These are phyloP conservation scores for Trichophyton benhamiae DNA, from an alignment of 2,329 filamentous ascomycete species.

Conservation along the genomic window DNA sequence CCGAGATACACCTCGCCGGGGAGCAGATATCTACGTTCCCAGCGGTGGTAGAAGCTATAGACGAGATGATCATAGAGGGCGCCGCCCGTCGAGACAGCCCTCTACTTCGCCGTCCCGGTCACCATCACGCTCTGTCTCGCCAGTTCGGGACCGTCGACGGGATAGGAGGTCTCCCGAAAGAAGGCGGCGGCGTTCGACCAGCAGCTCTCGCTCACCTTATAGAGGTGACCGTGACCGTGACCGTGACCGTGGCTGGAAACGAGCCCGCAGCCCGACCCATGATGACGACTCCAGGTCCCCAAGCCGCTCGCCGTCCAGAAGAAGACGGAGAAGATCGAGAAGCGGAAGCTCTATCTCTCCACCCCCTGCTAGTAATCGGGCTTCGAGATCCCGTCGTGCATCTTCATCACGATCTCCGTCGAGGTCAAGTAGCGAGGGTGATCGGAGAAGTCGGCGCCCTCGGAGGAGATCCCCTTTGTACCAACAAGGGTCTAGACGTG, in stretches of 20 bases:
- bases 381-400: conserved; percentile 17
- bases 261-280: conserved; percentile 31
- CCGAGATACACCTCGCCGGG: conserved; percentile 38
- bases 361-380: conserved; percentile 18
- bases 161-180: conserved; percentile 19
- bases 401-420: conserved; percentile 28
- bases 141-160: conserved; percentile 19
- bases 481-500: conserved; percentile 30
- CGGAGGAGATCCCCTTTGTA: conserved; percentile 35
- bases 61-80: conserved; percentile 24
- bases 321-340: conserved; percentile 33
- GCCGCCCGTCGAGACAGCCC: conserved; percentile 26
- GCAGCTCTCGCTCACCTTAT: conserved; percentile 31
- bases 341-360: conserved; percentile 27
- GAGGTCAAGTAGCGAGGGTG: conserved; percentile 22
- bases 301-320: conserved; percentile 45
- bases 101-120: conserved; percentile 23
- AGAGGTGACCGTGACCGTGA: conserved; percentile 23
- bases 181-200: conserved; percentile 23
- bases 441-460: conserved; percentile 22
- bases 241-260: conserved; percentile 24
- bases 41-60: conserved; percentile 26
- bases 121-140: conserved; percentile 14
- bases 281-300: conserved; percentile 32
- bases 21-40: conserved; percentile 48